A percentile compares a stretch with the other conserved stretches of the same genome.
Conservation (phyloP, 2,329 filamentous ascomycete genomes). For the Ilyonectria robusta region DNA sequence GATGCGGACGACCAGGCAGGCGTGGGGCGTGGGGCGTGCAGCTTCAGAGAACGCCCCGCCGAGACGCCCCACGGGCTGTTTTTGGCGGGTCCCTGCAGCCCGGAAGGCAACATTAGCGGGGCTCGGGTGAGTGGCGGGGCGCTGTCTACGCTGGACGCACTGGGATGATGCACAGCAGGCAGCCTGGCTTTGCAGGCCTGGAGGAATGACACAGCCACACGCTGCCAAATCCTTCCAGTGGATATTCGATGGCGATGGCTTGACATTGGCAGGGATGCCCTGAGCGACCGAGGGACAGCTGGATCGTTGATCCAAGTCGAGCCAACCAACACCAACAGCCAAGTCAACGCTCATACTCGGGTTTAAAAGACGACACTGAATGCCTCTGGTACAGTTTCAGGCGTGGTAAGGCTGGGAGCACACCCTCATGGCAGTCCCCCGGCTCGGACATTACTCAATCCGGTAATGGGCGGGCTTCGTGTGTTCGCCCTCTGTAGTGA, state of each 20-base stretch:
- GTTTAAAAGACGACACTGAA: not conserved
- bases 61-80: not conserved
- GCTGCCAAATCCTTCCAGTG: not conserved
- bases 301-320: not conserved
- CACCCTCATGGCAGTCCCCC: not conserved
- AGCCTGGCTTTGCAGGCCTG: not conserved
- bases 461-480: slow-evolving; percentile 9
- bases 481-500: not conserved
- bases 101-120: not conserved
- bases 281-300: not conserved
- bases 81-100: not conserved
- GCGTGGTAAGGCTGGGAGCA: not conserved
- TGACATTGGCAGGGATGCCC: not conserved
- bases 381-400: not conserved
- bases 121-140: not conserved
- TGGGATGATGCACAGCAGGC: not conserved
- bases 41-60: not conserved
- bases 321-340: not conserved
- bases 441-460: slow-evolving; percentile 23
- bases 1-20: not conserved
- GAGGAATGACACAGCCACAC: not conserved
- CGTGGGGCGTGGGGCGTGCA: not conserved
- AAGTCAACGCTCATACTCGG: not conserved
- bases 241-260: not conserved
- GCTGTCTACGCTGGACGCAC: no score